Evolutionary conservation across 2,329 filamentous ascomycete genomes (phyloP), one percentile per base, ranked within the genome.

Genomic region (Claviceps sp.): DNA sequence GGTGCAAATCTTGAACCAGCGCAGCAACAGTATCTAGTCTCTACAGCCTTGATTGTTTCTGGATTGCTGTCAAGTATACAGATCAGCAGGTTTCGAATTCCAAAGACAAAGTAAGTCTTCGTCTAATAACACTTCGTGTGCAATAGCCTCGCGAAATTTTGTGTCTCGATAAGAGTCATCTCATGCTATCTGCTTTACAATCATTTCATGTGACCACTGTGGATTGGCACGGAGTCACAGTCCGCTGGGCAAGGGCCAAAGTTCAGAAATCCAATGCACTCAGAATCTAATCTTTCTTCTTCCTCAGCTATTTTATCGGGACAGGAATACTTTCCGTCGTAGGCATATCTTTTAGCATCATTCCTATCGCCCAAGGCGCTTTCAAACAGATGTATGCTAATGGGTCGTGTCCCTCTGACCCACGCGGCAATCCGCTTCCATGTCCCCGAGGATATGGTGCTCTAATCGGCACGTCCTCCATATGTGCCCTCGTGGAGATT

Each of bases 261-360:
- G 29, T 29, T 29, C 29, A 44, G 14, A 26, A 26, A 29, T 11
- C 13, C 6, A 5, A 43, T 43, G 11, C 20, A 16, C n/a, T 17
- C 17, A 4, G 5, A 9, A 17, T 2, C 48, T 50, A 14, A 43
- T 8, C n/a, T 22, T 16, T 29, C 26, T 38, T 45, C n/a, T 23
- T 29, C n/a, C 38, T 20, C 39, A 84, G 82, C 2, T 89, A 89
- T 64, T 87, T 80, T 56, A 68, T 89, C 53, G 86, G 88, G 11
- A 93, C 88, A 0, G 88, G 88, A 2, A 69, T 93, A 23, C 82
- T 93, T 53, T 88, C 84, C 0, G 88, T 88, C 16, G 87, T 85
- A 0, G 91, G 91, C 62, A 61, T 66, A 42, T 66, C 62, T 14
- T 67, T 67, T 45, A 64, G 57, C 34, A 62, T 62, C 13, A 65